A percentile compares a stretch with the other conserved stretches of the same genome.
These are phyloP conservation scores for Trichaptum fuscoviolaceum DNA, from an alignment of 768 basidiomycete species.

Conservation along the genomic window DNA sequence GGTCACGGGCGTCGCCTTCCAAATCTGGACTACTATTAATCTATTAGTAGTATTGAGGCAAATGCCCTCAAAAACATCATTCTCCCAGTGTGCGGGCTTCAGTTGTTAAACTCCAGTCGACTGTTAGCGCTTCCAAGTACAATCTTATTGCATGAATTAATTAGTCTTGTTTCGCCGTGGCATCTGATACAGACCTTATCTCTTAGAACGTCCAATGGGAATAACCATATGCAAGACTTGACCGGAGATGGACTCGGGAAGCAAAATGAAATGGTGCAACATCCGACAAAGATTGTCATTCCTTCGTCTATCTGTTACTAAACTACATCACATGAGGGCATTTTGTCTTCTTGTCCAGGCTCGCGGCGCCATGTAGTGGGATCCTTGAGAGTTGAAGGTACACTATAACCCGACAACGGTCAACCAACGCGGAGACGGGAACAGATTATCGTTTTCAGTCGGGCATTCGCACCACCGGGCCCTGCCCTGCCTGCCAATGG, in stretches of 20 bases:
- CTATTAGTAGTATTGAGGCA: too few species aligned
- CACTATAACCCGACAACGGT: not conserved
- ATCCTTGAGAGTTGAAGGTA: not conserved
- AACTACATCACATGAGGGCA: not conserved
- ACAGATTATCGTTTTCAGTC: not conserved
- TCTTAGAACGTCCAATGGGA: not conserved
- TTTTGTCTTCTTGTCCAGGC: not conserved
- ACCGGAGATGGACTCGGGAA: not conserved
- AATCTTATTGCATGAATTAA: too few species aligned
- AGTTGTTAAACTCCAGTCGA: too few species aligned
- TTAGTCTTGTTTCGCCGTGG: too few species aligned
- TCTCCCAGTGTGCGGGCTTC: too few species aligned
- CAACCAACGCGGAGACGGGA: not conserved
- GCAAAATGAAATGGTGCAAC: not conserved
- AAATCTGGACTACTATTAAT: too few species aligned
- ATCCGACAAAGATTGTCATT: not conserved
- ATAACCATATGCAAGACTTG: too few species aligned
- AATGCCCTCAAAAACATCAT: too few species aligned
- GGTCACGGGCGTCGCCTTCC: too few species aligned
- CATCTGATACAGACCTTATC: not conserved
- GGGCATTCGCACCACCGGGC: not conserved
- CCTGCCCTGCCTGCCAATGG: too few species aligned
- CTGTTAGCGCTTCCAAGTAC: too few species aligned
- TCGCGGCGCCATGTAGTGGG: not conserved
- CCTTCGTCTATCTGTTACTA: not conserved